Base-by-base conservation (phyloP, 768 basidiomycete species). In the Pleurotus platypus region DNA sequence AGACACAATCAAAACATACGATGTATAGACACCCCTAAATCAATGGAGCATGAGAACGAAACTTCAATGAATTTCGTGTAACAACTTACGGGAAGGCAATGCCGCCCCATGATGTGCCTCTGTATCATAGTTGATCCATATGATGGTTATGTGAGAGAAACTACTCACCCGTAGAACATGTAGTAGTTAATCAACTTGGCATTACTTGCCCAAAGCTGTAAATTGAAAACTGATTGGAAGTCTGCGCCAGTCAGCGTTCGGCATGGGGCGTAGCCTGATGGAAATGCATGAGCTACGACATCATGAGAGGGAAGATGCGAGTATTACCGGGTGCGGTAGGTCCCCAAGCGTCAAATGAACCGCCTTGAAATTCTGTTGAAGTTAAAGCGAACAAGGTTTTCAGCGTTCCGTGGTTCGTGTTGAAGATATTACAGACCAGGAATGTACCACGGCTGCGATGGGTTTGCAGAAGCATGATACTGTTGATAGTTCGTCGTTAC, bases 21-120 rank as follows among this genome's bases (percentile, higher is more conserved):
- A 53, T 60, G 48, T 54, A 45, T 87, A 86, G 13, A 89, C 91
- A 3, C 86, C 89, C 12, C 49, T 50, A 20, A 6, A 37, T 9
- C 27, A n/a, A 35, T 37, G 27, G 49, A n/a, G 12, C 30, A 5
- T 12, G 8, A 35, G 15, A 35, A 27, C 15, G 27, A 37, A 35
- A 9, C 49, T 15, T 6, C 8, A 47, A 16, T 8, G 6, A 39
- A 18, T 39, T 40, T 16, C 18, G 15, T 20, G 22, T 53, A 11
- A 15, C 39, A 8, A 54, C 51, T 40, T 24, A 54, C 51, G 82
- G 90, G 73, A 84, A 89, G 1, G 92, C 87, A 45, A 93, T 74
- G 7, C 78, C 87, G 38, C 89, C 92, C 90, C 90, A 94, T 11
- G 87, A 91, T 0, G 92, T 93, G 18, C 92, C 91, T 8, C 91